A percentile compares a stretch with the other conserved stretches of the same genome.
Conservation (phyloP, 768 basidiomycete species). For the Calocybe cyanea region DNA sequence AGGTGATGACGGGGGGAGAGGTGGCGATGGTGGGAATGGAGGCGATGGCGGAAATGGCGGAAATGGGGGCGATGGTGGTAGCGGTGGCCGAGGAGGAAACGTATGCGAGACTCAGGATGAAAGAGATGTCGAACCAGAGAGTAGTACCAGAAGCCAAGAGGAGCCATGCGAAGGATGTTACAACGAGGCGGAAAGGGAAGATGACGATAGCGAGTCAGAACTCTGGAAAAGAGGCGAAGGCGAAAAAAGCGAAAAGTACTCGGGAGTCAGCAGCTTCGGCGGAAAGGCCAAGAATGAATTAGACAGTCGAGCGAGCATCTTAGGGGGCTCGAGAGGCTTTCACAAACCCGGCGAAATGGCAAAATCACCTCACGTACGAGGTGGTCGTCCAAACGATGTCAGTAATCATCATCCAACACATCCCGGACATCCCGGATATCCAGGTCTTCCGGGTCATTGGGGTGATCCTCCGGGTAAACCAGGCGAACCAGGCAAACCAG, state of each 20-base stretch:
- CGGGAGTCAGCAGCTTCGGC: neutral
- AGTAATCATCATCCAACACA: constrained; percentile 2
- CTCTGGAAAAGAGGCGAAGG: neutral
- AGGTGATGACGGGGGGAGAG: neutral
- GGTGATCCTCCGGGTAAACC: neutral
- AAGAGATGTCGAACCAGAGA: no score
- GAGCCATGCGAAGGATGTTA: neutral
- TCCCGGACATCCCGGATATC: constrained; percentile 12
- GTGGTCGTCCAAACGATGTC: constrained; percentile 11
- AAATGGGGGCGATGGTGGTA: neutral
- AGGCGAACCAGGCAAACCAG: no score
- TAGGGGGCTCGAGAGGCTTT: no score
- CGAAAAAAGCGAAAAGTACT: neutral
- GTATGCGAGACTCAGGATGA: no score
- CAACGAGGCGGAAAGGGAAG: neutral
- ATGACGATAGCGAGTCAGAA: neutral
- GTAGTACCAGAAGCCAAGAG: no score
- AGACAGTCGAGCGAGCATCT: neutral
- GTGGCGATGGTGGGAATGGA: neutral
- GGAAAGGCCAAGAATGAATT: neutral
- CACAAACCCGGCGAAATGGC: no score
- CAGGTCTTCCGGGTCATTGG: constrained; percentile 10
- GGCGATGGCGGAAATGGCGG: constrained; percentile 1
- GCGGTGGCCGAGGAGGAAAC: neutral
- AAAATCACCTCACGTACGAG: no score